phyloP scores from a whole-genome alignment of 23 red algal species.

The Cyanidium caldarium region DNA sequence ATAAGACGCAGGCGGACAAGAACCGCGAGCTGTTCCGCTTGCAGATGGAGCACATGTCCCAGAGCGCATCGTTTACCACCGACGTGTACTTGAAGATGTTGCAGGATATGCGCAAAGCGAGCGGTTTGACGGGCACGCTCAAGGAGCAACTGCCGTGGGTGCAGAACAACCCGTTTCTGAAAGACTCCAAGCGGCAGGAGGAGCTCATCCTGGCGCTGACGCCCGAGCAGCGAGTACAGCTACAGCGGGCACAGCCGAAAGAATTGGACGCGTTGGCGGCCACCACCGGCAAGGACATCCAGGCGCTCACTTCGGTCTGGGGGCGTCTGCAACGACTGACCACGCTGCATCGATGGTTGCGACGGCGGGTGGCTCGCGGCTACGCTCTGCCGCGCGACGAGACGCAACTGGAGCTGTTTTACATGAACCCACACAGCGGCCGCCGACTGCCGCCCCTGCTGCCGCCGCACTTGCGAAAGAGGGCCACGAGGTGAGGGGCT shows the following conservation, averaged over 20 bases:
- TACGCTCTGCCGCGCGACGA: neutral
- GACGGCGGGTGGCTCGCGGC: neutral
- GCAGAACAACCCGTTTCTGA: constrained; percentile 25
- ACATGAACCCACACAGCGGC: neutral
- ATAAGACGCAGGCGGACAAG: neutral
- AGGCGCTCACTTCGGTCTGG: neutral
- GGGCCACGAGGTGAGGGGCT: too few relatives aligned
- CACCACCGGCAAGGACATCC: neutral
- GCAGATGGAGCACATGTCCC: constrained; percentile 3
- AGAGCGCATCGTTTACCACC: neutral
- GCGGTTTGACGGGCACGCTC: constrained; percentile 17
- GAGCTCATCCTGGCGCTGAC: constrained; percentile 22
- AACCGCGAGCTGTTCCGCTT: neutral
- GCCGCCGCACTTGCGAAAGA: too few relatives aligned
- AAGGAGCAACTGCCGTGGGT: constrained; percentile 43
- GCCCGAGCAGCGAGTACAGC: neutral
- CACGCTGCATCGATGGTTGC: neutral
- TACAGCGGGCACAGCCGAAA: neutral
- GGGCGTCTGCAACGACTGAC: neutral
- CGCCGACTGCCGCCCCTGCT: neutral
- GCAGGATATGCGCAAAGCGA: constrained; percentile 25
- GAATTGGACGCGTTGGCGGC: neutral
- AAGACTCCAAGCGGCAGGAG: constrained; percentile 35
- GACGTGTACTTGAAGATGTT: constrained; percentile 26
- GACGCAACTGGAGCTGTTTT: neutral